These are phyloP conservation scores for Podaxis sp. DNA, from an alignment of 768 basidiomycete species.

Conservation along the genomic window DNA sequence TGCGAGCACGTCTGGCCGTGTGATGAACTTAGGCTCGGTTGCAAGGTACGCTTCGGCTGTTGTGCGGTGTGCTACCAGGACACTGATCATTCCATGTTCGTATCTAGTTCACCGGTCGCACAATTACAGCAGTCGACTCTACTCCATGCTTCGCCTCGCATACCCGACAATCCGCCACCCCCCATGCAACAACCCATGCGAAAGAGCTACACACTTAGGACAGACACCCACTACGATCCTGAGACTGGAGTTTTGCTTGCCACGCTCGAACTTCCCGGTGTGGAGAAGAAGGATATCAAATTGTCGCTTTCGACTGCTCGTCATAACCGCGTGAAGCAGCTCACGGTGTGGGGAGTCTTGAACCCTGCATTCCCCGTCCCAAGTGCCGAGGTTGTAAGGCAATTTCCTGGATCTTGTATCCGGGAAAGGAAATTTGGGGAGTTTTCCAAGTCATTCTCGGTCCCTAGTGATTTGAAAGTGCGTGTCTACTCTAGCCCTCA, in stretches of 20 bases:
- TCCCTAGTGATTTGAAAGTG: slow-evolving; percentile 26
- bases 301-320: slow-evolving; percentile 60
- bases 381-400: slow-evolving; percentile 18
- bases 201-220: slow-evolving; percentile 46
- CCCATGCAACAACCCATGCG: slow-evolving; percentile 19
- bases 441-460: slow-evolving; percentile 25
- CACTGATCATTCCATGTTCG: slow-evolving; percentile 7
- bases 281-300: slow-evolving; percentile 55
- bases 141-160: slow-evolving; percentile 16
- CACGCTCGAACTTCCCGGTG: slow-evolving; percentile 70
- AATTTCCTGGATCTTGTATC: slow-evolving; percentile 12
- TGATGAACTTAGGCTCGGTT: slow-evolving; percentile 2
- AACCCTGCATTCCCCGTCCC: slow-evolving; percentile 37
- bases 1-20: slow-evolving; percentile 7
- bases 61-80: neutral
- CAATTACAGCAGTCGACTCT: slow-evolving; percentile 13
- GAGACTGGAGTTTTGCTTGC: slow-evolving; percentile 52
- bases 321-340: slow-evolving; percentile 61
- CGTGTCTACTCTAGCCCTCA: slow-evolving; percentile 15
- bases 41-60: slow-evolving; percentile 15
- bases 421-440: slow-evolving; percentile 29
- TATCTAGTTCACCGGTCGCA: slow-evolving; percentile 23
- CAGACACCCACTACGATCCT: slow-evolving; percentile 60
- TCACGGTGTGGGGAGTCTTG: slow-evolving; percentile 52
- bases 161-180: slow-evolving; percentile 18